Conservation (phyloP, 768 basidiomycete genomes). For the Phylloporus arenicola region DNA sequence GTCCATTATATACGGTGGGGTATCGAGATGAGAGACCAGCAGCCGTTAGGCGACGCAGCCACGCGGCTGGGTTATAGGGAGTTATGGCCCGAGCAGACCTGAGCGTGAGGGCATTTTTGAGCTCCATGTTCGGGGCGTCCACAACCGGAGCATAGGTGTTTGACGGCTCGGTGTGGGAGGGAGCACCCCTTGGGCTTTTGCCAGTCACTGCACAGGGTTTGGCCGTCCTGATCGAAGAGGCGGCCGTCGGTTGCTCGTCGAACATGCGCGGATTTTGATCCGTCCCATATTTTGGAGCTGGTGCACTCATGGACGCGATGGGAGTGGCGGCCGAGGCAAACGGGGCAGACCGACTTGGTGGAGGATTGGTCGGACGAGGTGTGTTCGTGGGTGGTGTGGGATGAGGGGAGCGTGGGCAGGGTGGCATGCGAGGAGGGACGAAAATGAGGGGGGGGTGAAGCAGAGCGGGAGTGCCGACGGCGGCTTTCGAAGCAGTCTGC, state of each 20-base stretch:
- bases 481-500: no score
- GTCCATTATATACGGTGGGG: no score
- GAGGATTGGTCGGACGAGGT: no score
- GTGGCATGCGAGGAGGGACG: no score
- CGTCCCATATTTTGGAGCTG: background rate
- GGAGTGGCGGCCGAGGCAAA: background rate
- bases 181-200: background rate
- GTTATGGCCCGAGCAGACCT: background rate
- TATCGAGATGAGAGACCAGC: no score
- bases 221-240: background rate
- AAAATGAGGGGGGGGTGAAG: no score
- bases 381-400: no score
- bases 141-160: background rate
- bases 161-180: background rate
- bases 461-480: no score
- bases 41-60: no score
- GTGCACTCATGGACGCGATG: background rate
- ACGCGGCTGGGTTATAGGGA: background rate
- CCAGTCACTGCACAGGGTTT: background rate
- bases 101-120: background rate
- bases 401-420: no score
- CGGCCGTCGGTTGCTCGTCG: background rate
- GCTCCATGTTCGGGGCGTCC: background rate
- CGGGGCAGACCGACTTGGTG: background rate
- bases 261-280: background rate